Evolutionary conservation across 2,329 filamentous ascomycete species (phyloP).

Genomic region (Cadophora luteo-olivacea): DNA sequence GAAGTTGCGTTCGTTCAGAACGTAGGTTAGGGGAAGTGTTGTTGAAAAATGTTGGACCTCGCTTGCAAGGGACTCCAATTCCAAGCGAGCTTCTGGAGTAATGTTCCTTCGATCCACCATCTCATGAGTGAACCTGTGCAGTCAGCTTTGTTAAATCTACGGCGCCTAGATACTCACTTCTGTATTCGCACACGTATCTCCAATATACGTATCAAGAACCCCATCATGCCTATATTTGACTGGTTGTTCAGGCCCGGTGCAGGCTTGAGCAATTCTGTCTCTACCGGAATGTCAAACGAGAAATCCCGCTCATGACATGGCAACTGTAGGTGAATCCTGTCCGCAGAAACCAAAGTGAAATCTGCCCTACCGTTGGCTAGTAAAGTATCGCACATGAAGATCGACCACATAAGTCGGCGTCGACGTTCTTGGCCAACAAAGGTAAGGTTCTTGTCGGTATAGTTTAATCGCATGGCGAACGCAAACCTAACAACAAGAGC

Average conservation of each 20-base stretch:
- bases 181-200: conserved; percentile 14
- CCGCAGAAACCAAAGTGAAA: conserved; percentile 5
- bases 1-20: not conserved
- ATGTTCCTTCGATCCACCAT: conserved; percentile 10
- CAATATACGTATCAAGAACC: conserved; percentile 7
- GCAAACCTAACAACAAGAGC: conserved; percentile 12
- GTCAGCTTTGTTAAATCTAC: not conserved
- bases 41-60: conserved; percentile 3
- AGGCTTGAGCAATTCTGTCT: not conserved
- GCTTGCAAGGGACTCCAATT: conserved; percentile 3
- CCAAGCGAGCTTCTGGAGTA: not conserved
- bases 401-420: conserved; percentile 11
- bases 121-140: conserved; percentile 1
- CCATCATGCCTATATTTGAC: conserved; percentile 8
- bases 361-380: conserved; percentile 5
- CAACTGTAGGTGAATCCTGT: not conserved
- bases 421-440: conserved; percentile 10
- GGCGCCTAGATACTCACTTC: not conserved
- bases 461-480: conserved; percentile 3
- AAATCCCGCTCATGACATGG: conserved; percentile 8
- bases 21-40: not conserved
- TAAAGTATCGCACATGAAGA: conserved; percentile 10
- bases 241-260: not conserved
- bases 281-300: conserved; percentile 7
- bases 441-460: conserved; percentile 9